Percentiles rank a stretch among this genome's conserved stretches.
Conservation (phyloP, 1,284 basidiomycete species). For the Fistulina hepatica region DNA sequence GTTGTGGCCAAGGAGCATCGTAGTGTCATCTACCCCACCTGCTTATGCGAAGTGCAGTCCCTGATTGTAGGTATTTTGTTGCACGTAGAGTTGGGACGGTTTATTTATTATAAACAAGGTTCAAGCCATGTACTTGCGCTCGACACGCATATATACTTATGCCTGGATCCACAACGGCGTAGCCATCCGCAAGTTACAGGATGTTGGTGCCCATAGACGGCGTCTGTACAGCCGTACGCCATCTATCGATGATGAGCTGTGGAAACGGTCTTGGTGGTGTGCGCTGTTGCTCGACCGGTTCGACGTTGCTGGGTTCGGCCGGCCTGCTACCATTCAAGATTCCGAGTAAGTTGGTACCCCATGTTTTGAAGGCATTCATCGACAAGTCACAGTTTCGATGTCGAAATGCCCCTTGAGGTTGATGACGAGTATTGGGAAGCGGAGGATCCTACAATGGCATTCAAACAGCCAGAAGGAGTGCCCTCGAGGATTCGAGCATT, state of each 20-base stretch:
- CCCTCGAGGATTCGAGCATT: slow-evolving; percentile 57
- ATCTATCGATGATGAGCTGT: slow-evolving; percentile 53
- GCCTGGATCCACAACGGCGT: slow-evolving; percentile 56
- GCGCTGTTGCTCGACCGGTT: slow-evolving; percentile 53
- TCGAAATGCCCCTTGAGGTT: slow-evolving; percentile 70
- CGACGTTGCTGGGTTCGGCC: slow-evolving; percentile 55
- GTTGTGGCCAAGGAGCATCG: slow-evolving; percentile 43
- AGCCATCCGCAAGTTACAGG: slow-evolving; percentile 63
- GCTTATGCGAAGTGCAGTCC: slow-evolving; percentile 67
- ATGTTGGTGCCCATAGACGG: slow-evolving; percentile 56
- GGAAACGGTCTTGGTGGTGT: slow-evolving; percentile 75
- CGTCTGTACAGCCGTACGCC: slow-evolving; percentile 37
- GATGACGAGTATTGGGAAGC: slow-evolving; percentile 80
- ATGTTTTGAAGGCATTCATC: slow-evolving; percentile 8
- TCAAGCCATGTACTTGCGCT: slow-evolving; percentile 38
- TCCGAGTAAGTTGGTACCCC: slow-evolving; percentile 52
- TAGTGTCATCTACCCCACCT: slow-evolving; percentile 50
- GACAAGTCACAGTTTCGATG: slow-evolving; percentile 49
- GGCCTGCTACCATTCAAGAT: slow-evolving; percentile 61
- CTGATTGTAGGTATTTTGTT: slow-evolving; percentile 33
- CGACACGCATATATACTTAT: slow-evolving; percentile 44
- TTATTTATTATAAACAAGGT: slow-evolving; percentile 23
- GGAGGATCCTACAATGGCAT: slow-evolving; percentile 35
- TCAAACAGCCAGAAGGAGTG: slow-evolving; percentile 52
- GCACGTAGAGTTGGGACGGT: slow-evolving; percentile 4